Conservation (phyloP, 768 basidiomycete genomes). For the Kondoa malvinella region DNA sequence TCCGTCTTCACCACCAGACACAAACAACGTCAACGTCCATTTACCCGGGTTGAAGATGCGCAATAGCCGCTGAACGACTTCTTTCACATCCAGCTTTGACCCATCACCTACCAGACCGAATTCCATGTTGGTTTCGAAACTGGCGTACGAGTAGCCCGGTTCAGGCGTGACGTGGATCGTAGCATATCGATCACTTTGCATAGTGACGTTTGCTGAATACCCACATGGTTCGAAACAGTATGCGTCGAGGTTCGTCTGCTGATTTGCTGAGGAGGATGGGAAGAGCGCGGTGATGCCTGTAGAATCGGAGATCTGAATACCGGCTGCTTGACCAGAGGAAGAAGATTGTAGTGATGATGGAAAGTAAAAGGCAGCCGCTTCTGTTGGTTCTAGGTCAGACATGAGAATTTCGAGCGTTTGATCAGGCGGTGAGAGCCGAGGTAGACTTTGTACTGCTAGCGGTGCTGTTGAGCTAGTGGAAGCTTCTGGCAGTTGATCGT, state of each 20-base stretch:
- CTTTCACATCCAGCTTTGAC: conserved; percentile 37
- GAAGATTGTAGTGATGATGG: conserved; percentile 30
- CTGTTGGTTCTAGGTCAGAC: conserved; percentile 63
- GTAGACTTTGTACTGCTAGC: conserved; percentile 8
- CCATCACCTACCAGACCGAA: conserved; percentile 27
- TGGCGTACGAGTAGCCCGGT: conserved; percentile 93
- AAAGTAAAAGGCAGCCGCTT: conserved; percentile 62
- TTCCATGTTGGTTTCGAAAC: conserved; percentile 96
- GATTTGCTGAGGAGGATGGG: conserved; percentile 44
- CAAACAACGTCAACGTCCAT: conserved; percentile 74
- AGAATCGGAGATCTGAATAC: conserved; percentile 42
- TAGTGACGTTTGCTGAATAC: conserved; percentile 81
- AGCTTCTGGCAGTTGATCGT: neutral
- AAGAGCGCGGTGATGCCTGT: conserved; percentile 72
- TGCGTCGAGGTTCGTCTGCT: conserved; percentile 50
- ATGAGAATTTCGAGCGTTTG: conserved; percentile 97
- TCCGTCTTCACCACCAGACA: conserved; percentile 40
- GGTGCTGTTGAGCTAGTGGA: conserved; percentile 12
- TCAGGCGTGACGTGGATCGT: conserved; percentile 98
- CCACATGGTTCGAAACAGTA: conserved; percentile 92
- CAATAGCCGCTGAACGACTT: conserved; percentile 73
- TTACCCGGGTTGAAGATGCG: conserved; percentile 78
- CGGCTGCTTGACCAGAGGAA: conserved; percentile 27
- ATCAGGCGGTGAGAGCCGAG: conserved; percentile 40
- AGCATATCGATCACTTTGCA: conserved; percentile 72